Base-by-base conservation (phyloP, 306 rosid species). In the Glycyrrhiza uralensis region DNA sequence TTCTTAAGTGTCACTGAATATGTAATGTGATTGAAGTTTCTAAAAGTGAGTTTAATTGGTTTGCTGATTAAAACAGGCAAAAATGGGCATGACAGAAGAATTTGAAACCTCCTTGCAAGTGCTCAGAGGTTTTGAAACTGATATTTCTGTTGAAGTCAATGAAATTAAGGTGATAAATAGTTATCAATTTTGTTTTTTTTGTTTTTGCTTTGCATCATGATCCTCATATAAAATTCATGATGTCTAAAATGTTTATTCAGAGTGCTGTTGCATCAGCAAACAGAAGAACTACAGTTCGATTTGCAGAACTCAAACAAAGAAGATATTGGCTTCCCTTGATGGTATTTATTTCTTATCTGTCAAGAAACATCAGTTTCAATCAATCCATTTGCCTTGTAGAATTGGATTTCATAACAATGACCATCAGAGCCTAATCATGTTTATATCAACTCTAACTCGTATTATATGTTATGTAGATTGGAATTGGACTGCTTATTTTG, bases 1-100 rank as follows among this genome's bases (percentile, higher is more conserved):
- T 72, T 71, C 73, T 71, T 65, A 47, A 6, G 35, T 66, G 39
- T 70, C 41, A 41, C 39, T 3, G 6, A 24, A 77, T 29, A 13
- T 65, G 11, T 51, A 8, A 56, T 5, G 46, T 35, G 51, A 46
- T 66, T 52, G 29, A 66, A 56, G 30, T 24, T 73, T 74, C 69
- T 72, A 50, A 10, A 76, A 51, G 33, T 49, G 78, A 50, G 38
- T 44, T 50, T n/a, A n/a, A n/a, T n/a, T 61, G 39, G 56, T 60
- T 72, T 38, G 22, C 55, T 71, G 17, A 70, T 1, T 38, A 69
- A n/a, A 59, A 35, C 75, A 94, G 99, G 99, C 96, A 59, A 91
- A 94, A 83, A 91, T 91, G 96, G 97, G 99, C 10, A 86, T 87
- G 99, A 89, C 91, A 19, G 97, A 94, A 65, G 97, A 94, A 68